A percentile compares a stretch with the other conserved stretches of the same genome.
Conservation (phyloP, 805 yeast species). For the Tetrapisispora namnaoensis region DNA sequence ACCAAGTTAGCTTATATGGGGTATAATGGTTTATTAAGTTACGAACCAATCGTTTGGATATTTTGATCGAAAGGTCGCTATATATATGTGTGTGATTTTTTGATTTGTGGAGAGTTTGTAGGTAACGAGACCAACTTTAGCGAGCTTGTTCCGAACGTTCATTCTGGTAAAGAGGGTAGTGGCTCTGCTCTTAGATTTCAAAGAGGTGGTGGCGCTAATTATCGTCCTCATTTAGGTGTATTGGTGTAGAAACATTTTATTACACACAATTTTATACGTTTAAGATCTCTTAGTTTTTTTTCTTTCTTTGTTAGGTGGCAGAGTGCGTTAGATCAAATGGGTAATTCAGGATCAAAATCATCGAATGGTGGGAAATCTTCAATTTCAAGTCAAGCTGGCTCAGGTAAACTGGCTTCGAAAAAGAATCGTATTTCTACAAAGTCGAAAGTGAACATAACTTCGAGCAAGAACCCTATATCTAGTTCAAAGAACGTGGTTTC, state of each 20-base stretch:
- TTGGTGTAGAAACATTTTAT: no score
- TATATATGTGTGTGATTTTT: no score
- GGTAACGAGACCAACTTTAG: neutral
- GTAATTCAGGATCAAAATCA: constrained; percentile 39
- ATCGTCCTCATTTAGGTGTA: no score
- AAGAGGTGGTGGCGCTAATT: no score
- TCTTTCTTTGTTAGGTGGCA: no score
- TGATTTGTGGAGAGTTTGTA: no score
- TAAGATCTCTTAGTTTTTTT: neutral
- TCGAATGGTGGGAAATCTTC: constrained; percentile 7
- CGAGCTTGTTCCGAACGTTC: neutral
- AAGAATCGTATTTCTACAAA: neutral
- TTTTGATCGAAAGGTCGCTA: neutral
- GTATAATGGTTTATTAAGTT: no score
- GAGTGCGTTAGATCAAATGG: constrained; percentile 29
- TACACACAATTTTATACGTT: neutral
- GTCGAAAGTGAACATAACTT: neutral
- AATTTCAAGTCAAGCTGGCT: neutral
- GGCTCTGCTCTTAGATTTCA: no score
- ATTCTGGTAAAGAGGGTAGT: neutral
- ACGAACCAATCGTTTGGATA: neutral
- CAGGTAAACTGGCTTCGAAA: neutral
- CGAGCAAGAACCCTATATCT: neutral
- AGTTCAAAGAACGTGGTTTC: no score
- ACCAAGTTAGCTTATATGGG: neutral